Evolutionary conservation across 2,329 filamentous ascomycete genomes (phyloP).

Genomic region (Fusarium staphyleae): DNA sequence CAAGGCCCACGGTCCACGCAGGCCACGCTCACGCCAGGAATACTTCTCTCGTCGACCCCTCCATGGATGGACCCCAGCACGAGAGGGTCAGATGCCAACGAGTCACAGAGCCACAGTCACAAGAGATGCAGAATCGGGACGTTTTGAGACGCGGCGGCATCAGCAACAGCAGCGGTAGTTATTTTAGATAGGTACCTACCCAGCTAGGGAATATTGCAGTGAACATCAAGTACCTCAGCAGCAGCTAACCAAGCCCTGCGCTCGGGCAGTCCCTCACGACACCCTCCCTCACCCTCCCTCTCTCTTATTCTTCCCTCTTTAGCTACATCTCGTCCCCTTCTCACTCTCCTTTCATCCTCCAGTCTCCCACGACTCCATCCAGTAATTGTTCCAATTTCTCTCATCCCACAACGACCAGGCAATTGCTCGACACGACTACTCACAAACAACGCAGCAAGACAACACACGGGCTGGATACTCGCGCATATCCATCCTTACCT

Average conservation of each 20-base stretch:
- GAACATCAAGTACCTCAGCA: constrained; percentile 12
- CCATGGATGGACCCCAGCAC: constrained; percentile 15
- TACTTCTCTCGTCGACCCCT: constrained; percentile 8
- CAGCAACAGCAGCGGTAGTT: constrained; percentile 17
- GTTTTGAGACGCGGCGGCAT: constrained; percentile 25
- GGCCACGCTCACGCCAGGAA: constrained; percentile 9
- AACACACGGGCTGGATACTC: constrained; percentile 3
- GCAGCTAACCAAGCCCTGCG: constrained; percentile 10
- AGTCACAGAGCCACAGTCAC: constrained; percentile 37
- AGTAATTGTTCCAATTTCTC: constrained; percentile 28
- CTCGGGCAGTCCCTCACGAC: constrained; percentile 18
- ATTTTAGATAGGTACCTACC: too few species aligned
- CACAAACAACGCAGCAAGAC: constrained; percentile 1
- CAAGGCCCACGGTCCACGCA: constrained; percentile 7
- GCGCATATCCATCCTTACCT: constrained; percentile 1
- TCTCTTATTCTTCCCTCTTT: constrained; percentile 23
- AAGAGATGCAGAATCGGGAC: constrained; percentile 27
- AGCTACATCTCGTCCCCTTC: constrained; percentile 14
- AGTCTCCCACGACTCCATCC: constrained; percentile 19
- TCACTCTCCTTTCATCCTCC: constrained; percentile 15
- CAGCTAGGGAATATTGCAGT: neutral
- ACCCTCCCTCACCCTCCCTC: constrained; percentile 25
- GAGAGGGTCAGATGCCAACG: constrained; percentile 34
- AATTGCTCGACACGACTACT: neutral
- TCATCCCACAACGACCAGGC: constrained; percentile 1